Evolutionary conservation across 2,329 filamentous ascomycete species (phyloP).

Genomic region (Sporothrix humicola): DNA sequence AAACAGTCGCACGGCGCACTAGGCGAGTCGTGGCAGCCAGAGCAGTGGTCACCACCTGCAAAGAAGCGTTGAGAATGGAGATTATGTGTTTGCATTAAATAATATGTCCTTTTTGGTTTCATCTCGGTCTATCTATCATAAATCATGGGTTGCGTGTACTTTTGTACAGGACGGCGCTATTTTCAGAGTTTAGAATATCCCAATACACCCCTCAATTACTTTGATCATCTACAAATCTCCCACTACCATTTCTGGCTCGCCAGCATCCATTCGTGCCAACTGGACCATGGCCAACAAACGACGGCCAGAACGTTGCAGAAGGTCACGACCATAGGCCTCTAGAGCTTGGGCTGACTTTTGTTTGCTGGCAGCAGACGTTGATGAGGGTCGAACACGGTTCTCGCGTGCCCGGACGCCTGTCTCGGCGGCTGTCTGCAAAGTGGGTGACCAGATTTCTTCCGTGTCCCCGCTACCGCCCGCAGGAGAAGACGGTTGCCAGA

Average conservation of each 20-base stretch:
- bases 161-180: constrained; percentile 16
- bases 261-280: constrained; percentile 43
- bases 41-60: constrained; percentile 57
- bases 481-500: constrained; percentile 45
- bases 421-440: constrained; percentile 50
- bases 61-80: constrained; percentile 44
- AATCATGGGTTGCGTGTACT: constrained; percentile 11
- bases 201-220: background rate
- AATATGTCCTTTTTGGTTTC: background rate
- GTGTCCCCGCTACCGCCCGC: too few relatives aligned
- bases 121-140: background rate
- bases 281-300: constrained; percentile 52
- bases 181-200: background rate
- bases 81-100: background rate
- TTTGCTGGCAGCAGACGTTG: constrained; percentile 42
- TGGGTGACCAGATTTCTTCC: constrained; percentile 45
- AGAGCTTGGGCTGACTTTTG: constrained; percentile 40
- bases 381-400: constrained; percentile 46
- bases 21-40: constrained; percentile 70
- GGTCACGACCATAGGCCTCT: constrained; percentile 52
- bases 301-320: constrained; percentile 53
- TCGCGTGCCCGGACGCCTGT: constrained; percentile 57
- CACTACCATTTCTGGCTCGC: constrained; percentile 12
- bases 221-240: background rate
- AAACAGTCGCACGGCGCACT: constrained; percentile 59